A percentile compares a stretch with the other conserved stretches of the same genome.
These are phyloP conservation scores for Saccharum spontaneum DNA, from an alignment of 176 grass and related monocot genomes.

Conservation along the genomic window DNA sequence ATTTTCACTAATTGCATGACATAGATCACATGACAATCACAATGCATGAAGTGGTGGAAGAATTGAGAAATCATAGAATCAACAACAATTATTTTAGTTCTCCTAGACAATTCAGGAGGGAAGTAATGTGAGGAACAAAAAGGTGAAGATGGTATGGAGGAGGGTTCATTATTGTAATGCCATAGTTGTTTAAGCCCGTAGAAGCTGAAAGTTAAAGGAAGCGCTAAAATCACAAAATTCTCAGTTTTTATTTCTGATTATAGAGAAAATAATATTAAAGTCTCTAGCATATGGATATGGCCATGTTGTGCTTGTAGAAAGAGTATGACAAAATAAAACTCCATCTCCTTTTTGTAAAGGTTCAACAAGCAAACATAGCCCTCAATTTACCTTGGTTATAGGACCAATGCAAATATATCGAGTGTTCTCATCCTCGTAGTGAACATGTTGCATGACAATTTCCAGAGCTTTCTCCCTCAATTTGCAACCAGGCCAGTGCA, in stretches of 20 bases:
- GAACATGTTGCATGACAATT: constrained; percentile 79
- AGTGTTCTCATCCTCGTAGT: constrained; percentile 98
- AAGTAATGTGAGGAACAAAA: not conserved
- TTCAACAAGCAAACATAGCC: constrained; percentile 8
- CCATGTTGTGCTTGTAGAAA: not conserved
- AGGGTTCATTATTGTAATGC: not conserved
- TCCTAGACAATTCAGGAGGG: not conserved
- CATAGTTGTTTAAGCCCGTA: not conserved
- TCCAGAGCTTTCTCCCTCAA: constrained; percentile 76
- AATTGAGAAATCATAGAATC: no score
- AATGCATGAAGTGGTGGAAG: not conserved
- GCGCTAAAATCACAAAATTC: not conserved
- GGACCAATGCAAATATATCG: constrained; percentile 91
- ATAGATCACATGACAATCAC: not conserved
- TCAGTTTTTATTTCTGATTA: not conserved
- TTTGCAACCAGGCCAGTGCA: constrained; percentile 80
- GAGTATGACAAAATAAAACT: constrained; percentile 6
- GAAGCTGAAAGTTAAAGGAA: constrained; percentile 19
- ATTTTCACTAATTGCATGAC: constrained; percentile 23
- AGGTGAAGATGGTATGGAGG: not conserved
- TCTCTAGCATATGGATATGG: not conserved
- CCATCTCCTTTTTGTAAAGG: not conserved
- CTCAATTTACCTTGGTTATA: constrained; percentile 82
- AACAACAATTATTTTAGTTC: not conserved
- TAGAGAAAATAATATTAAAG: not conserved